Conservation (phyloP, 192 early-diverging fungal species). For the Allomyces macrogynus region DNA sequence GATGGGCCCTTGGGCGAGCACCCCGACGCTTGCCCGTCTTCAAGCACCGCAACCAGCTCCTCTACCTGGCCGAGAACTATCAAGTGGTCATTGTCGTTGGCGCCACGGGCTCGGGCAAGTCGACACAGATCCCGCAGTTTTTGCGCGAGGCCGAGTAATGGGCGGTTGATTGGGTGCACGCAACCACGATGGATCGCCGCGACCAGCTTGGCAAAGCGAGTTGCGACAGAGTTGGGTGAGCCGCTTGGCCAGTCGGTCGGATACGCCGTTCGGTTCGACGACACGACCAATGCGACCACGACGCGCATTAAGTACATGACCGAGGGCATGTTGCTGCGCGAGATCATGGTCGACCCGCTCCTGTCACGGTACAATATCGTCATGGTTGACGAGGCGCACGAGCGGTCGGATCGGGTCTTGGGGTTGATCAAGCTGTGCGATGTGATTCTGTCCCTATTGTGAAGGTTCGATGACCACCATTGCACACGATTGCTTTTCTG, state of each 20-base stretch:
- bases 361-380: slow-evolving; percentile 48
- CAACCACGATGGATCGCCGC: slow-evolving; percentile 55
- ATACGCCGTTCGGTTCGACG: slow-evolving; percentile 59
- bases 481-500: not conserved
- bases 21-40: not conserved
- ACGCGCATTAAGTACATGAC: slow-evolving; percentile 68
- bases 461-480: not conserved
- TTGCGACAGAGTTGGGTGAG: slow-evolving; percentile 48
- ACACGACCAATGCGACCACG: slow-evolving; percentile 21
- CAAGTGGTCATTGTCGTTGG: slow-evolving; percentile 55
- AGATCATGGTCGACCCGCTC: slow-evolving; percentile 52
- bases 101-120: slow-evolving; percentile 62
- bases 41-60: slow-evolving; percentile 23
- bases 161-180: slow-evolving; percentile 46
- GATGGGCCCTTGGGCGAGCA: too few species aligned
- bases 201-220: slow-evolving; percentile 49
- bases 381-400: slow-evolving; percentile 66
- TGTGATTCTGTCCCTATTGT: not conserved
- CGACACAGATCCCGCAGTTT: slow-evolving; percentile 57
- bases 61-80: slow-evolving; percentile 43
- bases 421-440: slow-evolving; percentile 60
- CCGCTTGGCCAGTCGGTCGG: slow-evolving; percentile 47
- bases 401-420: slow-evolving; percentile 45
- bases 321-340: slow-evolving; percentile 65
- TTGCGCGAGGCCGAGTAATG: slow-evolving; percentile 39